A percentile compares a stretch with the other conserved stretches of the same genome.
These are phyloP conservation scores for Fraxinus sp. DNA, from an alignment of 305 asterid species.

Conservation along the genomic window DNA sequence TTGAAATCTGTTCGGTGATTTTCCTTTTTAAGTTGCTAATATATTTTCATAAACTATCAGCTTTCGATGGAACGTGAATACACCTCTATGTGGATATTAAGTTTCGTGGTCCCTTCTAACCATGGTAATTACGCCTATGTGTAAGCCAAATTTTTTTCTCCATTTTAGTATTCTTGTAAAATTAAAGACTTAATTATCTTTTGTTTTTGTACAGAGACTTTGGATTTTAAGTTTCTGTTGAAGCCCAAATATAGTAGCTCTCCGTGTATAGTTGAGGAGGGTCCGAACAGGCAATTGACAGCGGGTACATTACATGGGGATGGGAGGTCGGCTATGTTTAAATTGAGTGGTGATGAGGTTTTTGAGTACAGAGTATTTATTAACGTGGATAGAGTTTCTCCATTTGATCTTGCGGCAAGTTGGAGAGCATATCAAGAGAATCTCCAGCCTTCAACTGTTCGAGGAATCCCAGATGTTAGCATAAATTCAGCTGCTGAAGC, in stretches of 20 bases:
- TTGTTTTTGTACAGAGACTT: conserved; percentile 51
- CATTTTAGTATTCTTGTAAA: conserved; percentile 3
- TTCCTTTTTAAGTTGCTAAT: conserved; percentile 6
- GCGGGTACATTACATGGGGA: conserved; percentile 88
- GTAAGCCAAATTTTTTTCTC: background rate
- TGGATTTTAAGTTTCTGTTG: conserved; percentile 93
- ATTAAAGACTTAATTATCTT: conserved; percentile 17
- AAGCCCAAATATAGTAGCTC: conserved; percentile 58
- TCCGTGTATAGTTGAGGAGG: conserved; percentile 87
- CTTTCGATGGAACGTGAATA: conserved; percentile 90
- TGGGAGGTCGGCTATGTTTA: conserved; percentile 63
- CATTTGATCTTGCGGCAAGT: conserved; percentile 97
- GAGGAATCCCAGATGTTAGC: conserved; percentile 92
- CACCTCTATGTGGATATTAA: conserved; percentile 85
- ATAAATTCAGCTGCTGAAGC: conserved; percentile 56
- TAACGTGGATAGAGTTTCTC: conserved; percentile 85
- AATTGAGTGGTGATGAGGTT: conserved; percentile 55
- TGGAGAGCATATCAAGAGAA: conserved; percentile 97
- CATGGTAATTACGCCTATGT: conserved; percentile 58
- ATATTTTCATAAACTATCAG: conserved; percentile 35
- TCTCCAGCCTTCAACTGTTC: conserved; percentile 86
- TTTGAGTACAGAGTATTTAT: conserved; percentile 74
- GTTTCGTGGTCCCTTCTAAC: conserved; percentile 92
- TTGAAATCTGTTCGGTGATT: background rate
- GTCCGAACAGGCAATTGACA: conserved; percentile 66